A percentile compares a stretch with the other conserved stretches of the same genome.
Evolutionary conservation across 305 asterid species (phyloP).

Genomic region (Fraxinus greggii): DNA sequence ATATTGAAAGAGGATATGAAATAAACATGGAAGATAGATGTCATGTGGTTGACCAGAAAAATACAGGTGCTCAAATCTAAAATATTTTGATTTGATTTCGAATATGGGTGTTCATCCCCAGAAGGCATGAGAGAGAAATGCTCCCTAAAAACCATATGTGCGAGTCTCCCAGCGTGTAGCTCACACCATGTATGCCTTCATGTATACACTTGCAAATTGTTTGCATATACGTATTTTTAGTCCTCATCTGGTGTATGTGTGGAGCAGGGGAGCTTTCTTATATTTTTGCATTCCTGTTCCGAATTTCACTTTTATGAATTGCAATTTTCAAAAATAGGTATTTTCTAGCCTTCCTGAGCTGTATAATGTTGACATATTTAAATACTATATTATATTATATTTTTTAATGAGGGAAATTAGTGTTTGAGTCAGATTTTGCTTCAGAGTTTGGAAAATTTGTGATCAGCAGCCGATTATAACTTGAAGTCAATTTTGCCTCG

Average conservation of each 20-base stretch:
- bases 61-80: not conserved
- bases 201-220: not conserved
- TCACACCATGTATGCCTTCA: not conserved
- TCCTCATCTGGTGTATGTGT: not conserved
- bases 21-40: not conserved
- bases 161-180: not conserved
- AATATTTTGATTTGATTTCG: not conserved
- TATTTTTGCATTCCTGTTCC: not conserved
- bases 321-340: not conserved
- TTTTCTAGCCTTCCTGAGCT: not conserved
- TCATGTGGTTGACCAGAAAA: not conserved
- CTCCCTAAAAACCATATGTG: not conserved
- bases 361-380: not conserved
- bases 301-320: not conserved
- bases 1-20: not conserved
- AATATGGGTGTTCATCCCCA: not conserved
- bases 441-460: conserved; percentile 10
- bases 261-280: not conserved
- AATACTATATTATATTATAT: not conserved
- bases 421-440: conserved; percentile 1
- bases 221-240: not conserved
- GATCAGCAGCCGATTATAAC: conserved; percentile 5
- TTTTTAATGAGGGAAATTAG: not conserved
- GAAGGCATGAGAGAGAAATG: not conserved
- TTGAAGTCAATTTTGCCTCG: not conserved